Base-by-base conservation (phyloP, 2,329 filamentous ascomycete genomes). In the Pyricularia pennisetigena region DNA sequence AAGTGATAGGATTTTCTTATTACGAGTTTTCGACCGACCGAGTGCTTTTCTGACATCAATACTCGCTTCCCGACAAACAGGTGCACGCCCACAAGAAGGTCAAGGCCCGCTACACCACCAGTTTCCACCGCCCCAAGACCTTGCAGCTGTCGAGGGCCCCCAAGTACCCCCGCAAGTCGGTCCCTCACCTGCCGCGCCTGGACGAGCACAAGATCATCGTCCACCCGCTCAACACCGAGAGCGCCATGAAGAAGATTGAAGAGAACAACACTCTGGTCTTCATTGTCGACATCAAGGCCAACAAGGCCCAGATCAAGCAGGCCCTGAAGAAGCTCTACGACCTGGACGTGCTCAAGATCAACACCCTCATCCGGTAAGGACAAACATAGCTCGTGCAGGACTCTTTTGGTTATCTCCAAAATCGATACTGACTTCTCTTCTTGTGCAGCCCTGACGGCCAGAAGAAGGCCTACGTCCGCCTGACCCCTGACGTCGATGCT, bases 211-310 rank as follows among this genome's bases (percentile, higher is more conserved):
- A 97, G 90, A 87, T 98, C 81, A 91, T 99, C 82, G 86, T 98
- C 79, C 93, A 97, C 89, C 95, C 95, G 74, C 88, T 99, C 80
- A 99, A 99, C 90, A 99, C 95, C 71, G 95, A 99, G 91, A 95
- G 91, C 79, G 95, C 96, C 79, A 98, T 99, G 94, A 99, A 99
- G 93, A 79, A 97, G 91, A 97, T 99, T 77, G 95, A 99, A 88
- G 95, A 99, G 91, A 94, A 99, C 90, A 99, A 99, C 89, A 99
- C 95, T 75, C 89, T 99, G 67, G 93, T 97, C 80, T 97, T 97
- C 88, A 97, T 97, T 76, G 93, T 96, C 79, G 91, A 97, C 76
- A 85, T 94, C 82, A 96, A 96, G 90, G 90, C 94, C 82, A 99
- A 99, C 90, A 99, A 99, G 92, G 90, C 93, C 80, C 95, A 99